Evolutionary conservation across 2,329 filamentous ascomycete genomes (phyloP).

Genomic region (Trichoderma sp.): DNA sequence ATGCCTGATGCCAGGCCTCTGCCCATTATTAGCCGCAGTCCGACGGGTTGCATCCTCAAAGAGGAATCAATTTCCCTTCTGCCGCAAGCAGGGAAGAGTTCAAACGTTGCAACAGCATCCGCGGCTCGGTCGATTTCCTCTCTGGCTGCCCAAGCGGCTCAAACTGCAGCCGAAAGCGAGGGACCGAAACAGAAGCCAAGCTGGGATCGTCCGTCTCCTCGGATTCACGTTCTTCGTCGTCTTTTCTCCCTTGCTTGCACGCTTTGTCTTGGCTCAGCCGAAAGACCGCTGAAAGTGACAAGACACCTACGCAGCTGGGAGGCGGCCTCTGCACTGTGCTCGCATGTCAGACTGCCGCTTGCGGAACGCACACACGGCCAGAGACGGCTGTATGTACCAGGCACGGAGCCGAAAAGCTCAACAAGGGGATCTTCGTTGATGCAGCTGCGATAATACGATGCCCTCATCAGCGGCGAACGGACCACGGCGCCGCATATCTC

Average conservation of each 20-base stretch:
- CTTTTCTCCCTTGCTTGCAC: neutral
- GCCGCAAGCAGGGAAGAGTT: constrained; percentile 3
- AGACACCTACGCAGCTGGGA: neutral
- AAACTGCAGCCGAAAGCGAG: constrained; percentile 20
- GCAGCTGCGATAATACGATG: neutral
- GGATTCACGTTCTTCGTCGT: neutral
- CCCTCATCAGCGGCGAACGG: neutral
- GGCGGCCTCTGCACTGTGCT: constrained; percentile 15
- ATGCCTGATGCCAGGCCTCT: neutral
- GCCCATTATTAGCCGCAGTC: neutral
- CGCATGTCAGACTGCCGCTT: constrained; percentile 26
- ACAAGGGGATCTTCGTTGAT: neutral
- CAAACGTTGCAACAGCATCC: neutral
- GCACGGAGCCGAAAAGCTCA: too few species aligned
- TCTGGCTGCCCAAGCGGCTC: constrained; percentile 9
- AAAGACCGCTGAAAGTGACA: neutral
- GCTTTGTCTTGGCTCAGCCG: neutral
- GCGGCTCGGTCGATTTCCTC: neutral
- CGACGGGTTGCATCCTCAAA: neutral
- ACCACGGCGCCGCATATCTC: neutral
- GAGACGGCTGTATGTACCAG: neutral
- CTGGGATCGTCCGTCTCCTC: neutral
- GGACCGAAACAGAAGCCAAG: neutral
- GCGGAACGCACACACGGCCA: constrained; percentile 23
- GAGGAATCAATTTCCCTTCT: constrained; percentile 23